Evolutionary conservation across 306 rosid species (phyloP), one percentile per base, ranked within the genome.

Genomic region (Gastrolobium bilobum): DNA sequence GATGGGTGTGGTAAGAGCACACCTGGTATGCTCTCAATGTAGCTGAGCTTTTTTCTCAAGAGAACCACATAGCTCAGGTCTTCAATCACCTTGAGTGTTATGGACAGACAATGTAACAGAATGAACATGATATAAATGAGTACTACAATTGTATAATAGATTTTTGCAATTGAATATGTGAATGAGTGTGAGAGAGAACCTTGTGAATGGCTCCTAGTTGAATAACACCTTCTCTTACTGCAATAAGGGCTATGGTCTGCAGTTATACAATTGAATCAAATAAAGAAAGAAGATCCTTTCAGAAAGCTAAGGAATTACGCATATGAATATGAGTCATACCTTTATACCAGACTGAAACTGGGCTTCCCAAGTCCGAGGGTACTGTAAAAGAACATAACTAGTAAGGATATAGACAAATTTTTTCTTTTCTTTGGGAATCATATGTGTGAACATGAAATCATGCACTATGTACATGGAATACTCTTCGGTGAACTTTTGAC

Each of bases 281-380:
- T 44, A 58, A 39, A 73, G 37, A 75, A 67, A 80, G 38, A 42
- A 58, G 65, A 47, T 43, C n/a, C 1, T 64, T 58, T 56, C n/a
- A 43, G 26, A 74, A 68, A 72, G 4, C 13, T 30, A 15, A 14
- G 44, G 60, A 10, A 66, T 2, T 7, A 26, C 38, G 40, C 15
- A 37, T 52, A 7, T 72, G 14, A 75, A 44, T 35, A 20, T 1
- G 26, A 20, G 5, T n/a, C 58, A 42, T 68, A 94, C 96, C 99
- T 96, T 93, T 81, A 96, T 93, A 77, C 99, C 99, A 73, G 98
- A 96, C 86, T 93, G 91, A 82, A 96, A 96, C 89, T 96, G 99
- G 40, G 98, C 98, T 88, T 96, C 99, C 99, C 99, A 96, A 54
- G 99, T 96, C 82, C 99, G 81, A 82, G 99, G 99, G 75, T 93